Conservation (phyloP, 768 basidiomycete genomes). For the Boletus barrowsii region DNA sequence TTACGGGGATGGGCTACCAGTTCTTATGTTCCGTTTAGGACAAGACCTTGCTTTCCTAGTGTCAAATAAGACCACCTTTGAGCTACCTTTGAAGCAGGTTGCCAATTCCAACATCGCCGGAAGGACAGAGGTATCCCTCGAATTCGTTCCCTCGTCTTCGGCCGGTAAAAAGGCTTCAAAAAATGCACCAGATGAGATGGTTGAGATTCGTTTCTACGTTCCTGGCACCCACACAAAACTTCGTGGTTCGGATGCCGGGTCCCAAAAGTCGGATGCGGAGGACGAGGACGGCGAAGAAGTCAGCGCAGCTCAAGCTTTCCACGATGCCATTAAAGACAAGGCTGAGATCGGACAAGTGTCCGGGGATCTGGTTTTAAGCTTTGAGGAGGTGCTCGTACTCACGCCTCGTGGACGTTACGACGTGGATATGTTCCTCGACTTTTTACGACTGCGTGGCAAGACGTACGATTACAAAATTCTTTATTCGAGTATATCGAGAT, state of each 20-base stretch:
- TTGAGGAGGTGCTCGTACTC: slow-evolving; percentile 91
- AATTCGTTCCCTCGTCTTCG: slow-evolving; percentile 62
- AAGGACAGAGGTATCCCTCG: slow-evolving; percentile 97
- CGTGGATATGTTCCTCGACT: slow-evolving; percentile 96
- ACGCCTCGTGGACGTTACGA: slow-evolving; percentile 97
- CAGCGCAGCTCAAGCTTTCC: slow-evolving; percentile 94
- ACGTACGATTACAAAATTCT: slow-evolving; percentile 99
- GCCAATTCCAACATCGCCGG: slow-evolving; percentile 98
- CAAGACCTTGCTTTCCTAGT: slow-evolving; percentile 90
- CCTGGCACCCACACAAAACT: slow-evolving; percentile 72
- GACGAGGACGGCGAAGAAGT: slow-evolving; percentile 71
- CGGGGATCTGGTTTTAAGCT: slow-evolving; percentile 90
- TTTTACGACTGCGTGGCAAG: slow-evolving; percentile 93
- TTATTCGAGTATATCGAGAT: slow-evolving; percentile 78
- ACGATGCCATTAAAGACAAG: slow-evolving; percentile 93
- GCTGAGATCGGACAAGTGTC: slow-evolving; percentile 90
- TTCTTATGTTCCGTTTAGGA: slow-evolving; percentile 44
- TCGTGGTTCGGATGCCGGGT: slow-evolving; percentile 68
- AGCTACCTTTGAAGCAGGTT: slow-evolving; percentile 80
- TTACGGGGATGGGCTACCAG: not conserved
- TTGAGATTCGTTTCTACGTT: slow-evolving; percentile 95
- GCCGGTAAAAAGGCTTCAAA: slow-evolving; percentile 42
- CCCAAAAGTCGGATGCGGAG: slow-evolving; percentile 69
- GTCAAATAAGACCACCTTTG: slow-evolving; percentile 84
- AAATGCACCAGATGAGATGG: slow-evolving; percentile 72